These are phyloP conservation scores for Crucibulum laeve DNA, from an alignment of 768 basidiomycete species.

Conservation along the genomic window DNA sequence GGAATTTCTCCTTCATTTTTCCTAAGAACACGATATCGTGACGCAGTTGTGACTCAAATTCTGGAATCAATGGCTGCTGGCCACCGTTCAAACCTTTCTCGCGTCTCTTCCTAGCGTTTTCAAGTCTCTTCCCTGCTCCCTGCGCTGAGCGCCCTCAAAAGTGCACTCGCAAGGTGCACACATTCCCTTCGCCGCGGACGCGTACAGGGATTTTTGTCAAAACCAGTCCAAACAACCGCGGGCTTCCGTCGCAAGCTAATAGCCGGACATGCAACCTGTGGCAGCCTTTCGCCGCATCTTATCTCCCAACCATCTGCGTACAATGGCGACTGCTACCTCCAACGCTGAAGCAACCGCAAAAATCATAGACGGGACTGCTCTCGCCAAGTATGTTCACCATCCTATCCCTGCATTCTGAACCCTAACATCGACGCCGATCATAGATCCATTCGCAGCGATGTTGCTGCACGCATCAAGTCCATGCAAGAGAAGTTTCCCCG, in stretches of 20 bases:
- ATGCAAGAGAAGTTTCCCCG: conserved; percentile 71
- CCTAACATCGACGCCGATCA: not conserved
- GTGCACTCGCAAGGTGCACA: too few species aligned
- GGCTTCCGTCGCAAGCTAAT: conserved; percentile 12
- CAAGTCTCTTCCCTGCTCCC: not conserved
- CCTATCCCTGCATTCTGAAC: not conserved
- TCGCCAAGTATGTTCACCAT: conserved; percentile 71
- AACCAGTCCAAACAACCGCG: conserved; percentile 8
- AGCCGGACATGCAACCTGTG: conserved; percentile 11
- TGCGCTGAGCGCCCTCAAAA: not conserved
- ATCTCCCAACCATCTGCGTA: conserved; percentile 31
- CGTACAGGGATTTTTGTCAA: not conserved
- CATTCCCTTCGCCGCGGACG: not conserved
- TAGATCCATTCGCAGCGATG: conserved; percentile 77
- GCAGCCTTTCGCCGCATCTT: conserved; percentile 22
- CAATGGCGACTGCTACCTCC: conserved; percentile 28
- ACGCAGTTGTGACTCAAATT: not conserved
- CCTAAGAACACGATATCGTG: not conserved
- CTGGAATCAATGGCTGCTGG: too few species aligned
- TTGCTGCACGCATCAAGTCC: conserved; percentile 64
- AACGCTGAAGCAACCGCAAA: conserved; percentile 24
- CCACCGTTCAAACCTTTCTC: too few species aligned
- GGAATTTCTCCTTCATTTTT: not conserved
- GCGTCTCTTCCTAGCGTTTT: too few species aligned
- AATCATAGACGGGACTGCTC: conserved; percentile 77